Conservation (phyloP, 805 yeast genomes). For the Wickerhamiella allomyrinae region DNA sequence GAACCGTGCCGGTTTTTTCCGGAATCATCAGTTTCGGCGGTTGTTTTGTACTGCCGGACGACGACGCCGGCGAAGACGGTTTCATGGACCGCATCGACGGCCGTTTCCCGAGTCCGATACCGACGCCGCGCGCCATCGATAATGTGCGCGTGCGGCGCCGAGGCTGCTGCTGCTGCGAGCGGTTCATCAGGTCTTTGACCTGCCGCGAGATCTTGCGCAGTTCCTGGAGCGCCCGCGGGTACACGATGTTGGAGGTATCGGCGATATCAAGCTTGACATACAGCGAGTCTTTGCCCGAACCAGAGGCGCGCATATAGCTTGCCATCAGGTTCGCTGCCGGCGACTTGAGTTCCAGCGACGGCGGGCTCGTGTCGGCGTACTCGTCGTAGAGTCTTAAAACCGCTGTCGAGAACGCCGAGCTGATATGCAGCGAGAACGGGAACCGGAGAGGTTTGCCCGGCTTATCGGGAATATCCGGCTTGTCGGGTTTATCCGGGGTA, state of each 20-base stretch:
- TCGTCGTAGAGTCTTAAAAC: conserved; percentile 16
- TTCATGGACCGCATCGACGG: background rate
- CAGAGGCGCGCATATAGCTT: conserved; percentile 29
- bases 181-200: background rate
- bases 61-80: no score
- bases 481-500: no score
- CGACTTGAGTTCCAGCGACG: conserved; percentile 42
- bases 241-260: conserved; percentile 56
- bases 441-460: background rate
- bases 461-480: background rate
- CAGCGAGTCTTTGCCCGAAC: conserved; percentile 25
- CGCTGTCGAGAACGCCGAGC: conserved; percentile 11
- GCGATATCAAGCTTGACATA: conserved; percentile 44
- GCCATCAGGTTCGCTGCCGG: conserved; percentile 56
- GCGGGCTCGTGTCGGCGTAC: conserved; percentile 10
- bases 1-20: no score
- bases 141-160: background rate
- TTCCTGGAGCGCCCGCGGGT: conserved; percentile 54
- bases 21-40: no score
- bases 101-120: background rate
- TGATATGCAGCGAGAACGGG: conserved; percentile 1
- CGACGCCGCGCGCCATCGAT: background rate
- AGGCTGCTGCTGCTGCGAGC: background rate
- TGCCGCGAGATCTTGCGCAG: conserved; percentile 36
- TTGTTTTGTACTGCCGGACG: no score